phyloP scores from a whole-genome alignment of 2,329 filamentous ascomycete genomes.

The Thielaviopsis populi region DNA sequence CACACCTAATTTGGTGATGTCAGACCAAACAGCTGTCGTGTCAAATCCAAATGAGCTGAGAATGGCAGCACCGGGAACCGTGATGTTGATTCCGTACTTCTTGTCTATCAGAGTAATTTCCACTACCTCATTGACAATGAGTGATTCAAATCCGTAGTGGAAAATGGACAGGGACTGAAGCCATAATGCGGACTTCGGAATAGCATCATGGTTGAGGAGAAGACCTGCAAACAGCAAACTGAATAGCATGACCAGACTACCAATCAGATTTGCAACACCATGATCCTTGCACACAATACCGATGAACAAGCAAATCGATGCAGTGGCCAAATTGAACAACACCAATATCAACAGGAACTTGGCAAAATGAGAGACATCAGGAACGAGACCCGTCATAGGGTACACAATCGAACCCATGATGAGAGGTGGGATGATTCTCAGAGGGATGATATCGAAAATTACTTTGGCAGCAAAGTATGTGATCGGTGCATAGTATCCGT shows the following conservation, averaged over 20 bases:
- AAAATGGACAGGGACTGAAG: constrained; percentile 90
- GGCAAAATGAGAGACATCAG: constrained; percentile 69
- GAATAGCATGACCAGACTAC: constrained; percentile 94
- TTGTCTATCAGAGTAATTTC: constrained; percentile 80
- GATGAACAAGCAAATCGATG: constrained; percentile 87
- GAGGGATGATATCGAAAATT: constrained; percentile 91
- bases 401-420: constrained; percentile 94
- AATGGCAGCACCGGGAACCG: constrained; percentile 86
- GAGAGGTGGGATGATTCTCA: constrained; percentile 86
- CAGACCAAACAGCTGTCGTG: constrained; percentile 69
- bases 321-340: constrained; percentile 88
- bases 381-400: constrained; percentile 87
- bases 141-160: constrained; percentile 21
- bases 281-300: constrained; percentile 87
- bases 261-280: constrained; percentile 83
- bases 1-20: constrained; percentile 65
- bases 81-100: constrained; percentile 92
- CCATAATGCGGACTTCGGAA: constrained; percentile 74
- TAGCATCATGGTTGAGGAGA: constrained; percentile 85
- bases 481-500: constrained; percentile 87
- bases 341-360: constrained; percentile 86
- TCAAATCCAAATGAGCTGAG: constrained; percentile 90
- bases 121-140: constrained; percentile 46
- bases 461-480: constrained; percentile 94
- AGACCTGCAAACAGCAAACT: constrained; percentile 88